phyloP scores from a whole-genome alignment of 208 protist species.

The Trypanosoma avium region DNA sequence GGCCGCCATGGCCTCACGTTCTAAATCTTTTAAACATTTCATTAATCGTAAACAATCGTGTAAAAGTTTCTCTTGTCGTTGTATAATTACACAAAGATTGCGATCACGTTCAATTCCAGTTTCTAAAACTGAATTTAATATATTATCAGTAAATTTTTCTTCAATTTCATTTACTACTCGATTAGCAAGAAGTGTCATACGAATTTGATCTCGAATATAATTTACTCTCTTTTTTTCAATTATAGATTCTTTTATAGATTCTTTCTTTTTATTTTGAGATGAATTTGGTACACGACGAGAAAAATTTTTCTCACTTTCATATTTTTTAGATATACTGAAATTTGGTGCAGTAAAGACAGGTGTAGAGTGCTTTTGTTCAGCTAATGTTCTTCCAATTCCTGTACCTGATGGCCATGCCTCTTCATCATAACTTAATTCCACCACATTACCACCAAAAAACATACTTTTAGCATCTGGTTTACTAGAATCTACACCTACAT shows the following conservation, averaged over 20 bases:
- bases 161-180: conserved; percentile 11
- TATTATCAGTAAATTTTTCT: not conserved
- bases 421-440: conserved; percentile 9
- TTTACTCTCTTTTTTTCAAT: no score
- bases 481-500: not conserved
- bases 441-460: conserved; percentile 12
- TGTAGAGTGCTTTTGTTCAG: no score
- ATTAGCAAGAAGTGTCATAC: conserved; percentile 40
- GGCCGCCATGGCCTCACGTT: conserved; percentile 40
- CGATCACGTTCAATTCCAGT: not conserved
- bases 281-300: no score
- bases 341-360: no score
- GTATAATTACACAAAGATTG: conserved; percentile 20
- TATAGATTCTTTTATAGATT: no score
- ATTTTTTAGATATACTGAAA: no score
- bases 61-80: conserved; percentile 36
- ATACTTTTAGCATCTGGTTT: conserved; percentile 14
- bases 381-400: not conserved
- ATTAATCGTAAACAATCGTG: no score
- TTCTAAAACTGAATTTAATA: not conserved
- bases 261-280: no score
- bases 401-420: not conserved
- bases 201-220: conserved; percentile 42
- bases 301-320: no score
- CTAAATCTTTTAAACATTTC: no score